Base-by-base conservation (phyloP, 345 rosid species). In the Adansonia digitata region DNA sequence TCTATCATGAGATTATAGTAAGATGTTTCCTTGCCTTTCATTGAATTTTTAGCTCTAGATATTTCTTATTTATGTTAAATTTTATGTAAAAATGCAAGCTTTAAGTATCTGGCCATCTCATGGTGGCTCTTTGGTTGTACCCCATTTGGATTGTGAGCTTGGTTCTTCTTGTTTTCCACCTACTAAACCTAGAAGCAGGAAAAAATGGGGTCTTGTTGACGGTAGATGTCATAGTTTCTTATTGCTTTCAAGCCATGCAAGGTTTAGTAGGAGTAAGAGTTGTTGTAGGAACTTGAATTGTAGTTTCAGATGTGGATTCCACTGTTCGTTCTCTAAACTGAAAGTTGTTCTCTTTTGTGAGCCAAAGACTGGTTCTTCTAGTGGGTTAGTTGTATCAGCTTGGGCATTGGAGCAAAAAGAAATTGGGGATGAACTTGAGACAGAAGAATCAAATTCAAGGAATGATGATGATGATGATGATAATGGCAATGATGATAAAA, bases 321-420 rank as follows among this genome's bases (percentile, higher is more conserved):
- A 69, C 20, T 80, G 75, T 75, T 73, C 57, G 61, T 73, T 31
- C 63, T 76, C 78, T 10, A 70, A 71, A 49, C 60, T 74, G 40
- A 85, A 75, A 74, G 57, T 77, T 78, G 55, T 80, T 76, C 59
- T 75, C 65, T 61, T 75, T 70, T 56, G 74, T 79, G 84, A 77
- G 63, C 79, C 85, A 20, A 87, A 81, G 74, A 74, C 71, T 77
- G 70, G 77, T 14, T 79, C 51, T 55, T 68, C 51, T 45, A 43
- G 87, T 39, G 43, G 87, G 34, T 69, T 78, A 12, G 81, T 88
- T 40, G 86, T 80, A 31, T 79, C 86, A 74, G 84, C 91, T 63
- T 85, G 87, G 84, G 85, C 91, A 69, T 72, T 80, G 61, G 90
- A 87, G 84, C 87, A 86, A 75, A 84, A 86, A 64, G 88, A 83